Conservation (phyloP, 805 yeast genomes). For the Middelhovenomyces tepae region DNA sequence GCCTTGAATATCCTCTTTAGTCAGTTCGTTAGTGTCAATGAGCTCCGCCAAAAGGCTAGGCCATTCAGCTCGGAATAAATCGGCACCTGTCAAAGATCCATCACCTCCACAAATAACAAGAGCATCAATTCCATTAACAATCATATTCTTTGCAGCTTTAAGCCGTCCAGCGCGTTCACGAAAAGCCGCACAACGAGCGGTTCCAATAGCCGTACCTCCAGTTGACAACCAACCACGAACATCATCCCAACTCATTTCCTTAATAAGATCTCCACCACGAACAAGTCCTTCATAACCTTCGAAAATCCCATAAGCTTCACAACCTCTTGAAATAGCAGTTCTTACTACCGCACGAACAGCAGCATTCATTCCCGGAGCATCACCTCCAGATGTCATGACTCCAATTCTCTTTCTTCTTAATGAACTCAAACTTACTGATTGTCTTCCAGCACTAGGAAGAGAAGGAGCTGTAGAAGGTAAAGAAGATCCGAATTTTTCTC, state of each 20-base stretch:
- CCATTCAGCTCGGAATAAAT: slow-evolving; percentile 90
- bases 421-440: background rate
- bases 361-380: slow-evolving; percentile 98
- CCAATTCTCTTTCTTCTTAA: slow-evolving; percentile 53
- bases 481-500: background rate
- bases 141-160: slow-evolving; percentile 74
- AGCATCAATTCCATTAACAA: slow-evolving; percentile 85
- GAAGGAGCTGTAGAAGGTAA: background rate
- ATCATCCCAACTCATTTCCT: slow-evolving; percentile 82
- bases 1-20: slow-evolving; percentile 48
- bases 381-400: slow-evolving; percentile 98
- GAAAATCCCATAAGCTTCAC: slow-evolving; percentile 83
- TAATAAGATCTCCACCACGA: slow-evolving; percentile 70
- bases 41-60: slow-evolving; percentile 76
- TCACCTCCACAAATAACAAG: slow-evolving; percentile 97
- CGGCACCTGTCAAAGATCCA: slow-evolving; percentile 97
- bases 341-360: slow-evolving; percentile 93
- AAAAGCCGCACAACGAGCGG: slow-evolving; percentile 86
- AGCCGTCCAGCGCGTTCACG: slow-evolving; percentile 79
- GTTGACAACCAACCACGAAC: slow-evolving; percentile 88
- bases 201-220: slow-evolving; percentile 95
- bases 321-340: slow-evolving; percentile 76
- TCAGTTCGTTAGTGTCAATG: slow-evolving; percentile 43
- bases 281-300: slow-evolving; percentile 96
- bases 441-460: slow-evolving; percentile 5